Evolutionary conservation across 2,329 filamentous ascomycete species (phyloP), one percentile per base, ranked within the genome.

Genomic region (Corynespora cassiicola): DNA sequence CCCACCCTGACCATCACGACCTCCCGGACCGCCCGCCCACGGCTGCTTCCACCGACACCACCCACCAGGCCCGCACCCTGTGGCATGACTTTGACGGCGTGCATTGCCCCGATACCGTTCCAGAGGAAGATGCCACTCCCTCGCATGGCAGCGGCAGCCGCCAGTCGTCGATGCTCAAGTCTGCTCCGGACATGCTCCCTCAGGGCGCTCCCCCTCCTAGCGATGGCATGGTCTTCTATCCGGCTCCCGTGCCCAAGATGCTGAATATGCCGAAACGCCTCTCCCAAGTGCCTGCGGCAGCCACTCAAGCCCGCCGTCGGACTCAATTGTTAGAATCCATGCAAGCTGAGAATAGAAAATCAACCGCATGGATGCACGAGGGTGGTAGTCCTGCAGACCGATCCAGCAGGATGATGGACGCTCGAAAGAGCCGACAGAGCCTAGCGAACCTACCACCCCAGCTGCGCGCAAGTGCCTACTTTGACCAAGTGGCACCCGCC

Each of bases 211-310:
- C 82, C 2, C 74, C 78, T 17, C 85, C 85, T 2, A 86, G 83
- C 4, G 83, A 92, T 51, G 77, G 85, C 54, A 96, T 97, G 88
- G 82, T 96, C 7, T 97, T 86, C 69, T 99, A 99, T 65, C 94
- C 94, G 10, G 94, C 94, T 3, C 91, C 90, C 1, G 94, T 99
- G 3, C 94, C 94, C 3, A 85, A 87, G 47, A 91, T 95, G 85
- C 78, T 99, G 40, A 97, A 96, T 56, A 74, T 99, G 9, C 94
- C 94, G 1, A 90, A 90, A 28, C 88, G 90, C 56, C 73, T 97
- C 33, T 95, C 91, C 1, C 88, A 85, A 56, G 79, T 84, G 35
- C 83, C 86, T 7, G 80, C 86, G 36, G 72, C 80, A 3, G 71
- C 77, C 7, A 77, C 84, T 5, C 79, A 84, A 38, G 85, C 90